phyloP scores from a whole-genome alignment of 371 early-diverging fungal species.

The Mortierella sp. region DNA sequence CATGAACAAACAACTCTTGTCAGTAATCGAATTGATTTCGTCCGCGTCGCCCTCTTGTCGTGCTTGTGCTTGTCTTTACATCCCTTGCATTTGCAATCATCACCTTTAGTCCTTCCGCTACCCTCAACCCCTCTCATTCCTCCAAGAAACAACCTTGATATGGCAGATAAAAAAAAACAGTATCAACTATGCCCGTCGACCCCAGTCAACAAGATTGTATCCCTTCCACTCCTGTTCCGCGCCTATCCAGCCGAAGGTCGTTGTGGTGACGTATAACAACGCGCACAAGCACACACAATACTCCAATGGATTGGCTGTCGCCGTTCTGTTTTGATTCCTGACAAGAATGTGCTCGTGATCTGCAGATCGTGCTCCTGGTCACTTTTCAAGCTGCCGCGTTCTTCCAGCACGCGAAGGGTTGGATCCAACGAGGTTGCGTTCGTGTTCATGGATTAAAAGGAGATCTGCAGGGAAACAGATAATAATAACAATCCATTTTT shows the following conservation, averaged over 20 bases:
- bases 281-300: neutral
- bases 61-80: neutral
- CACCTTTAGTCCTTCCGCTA: neutral
- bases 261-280: neutral
- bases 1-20: neutral
- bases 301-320: neutral
- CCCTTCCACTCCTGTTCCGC: neutral
- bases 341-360: neutral
- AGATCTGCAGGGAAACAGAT: neutral
- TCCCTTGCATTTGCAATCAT: neutral
- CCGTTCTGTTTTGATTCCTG: neutral
- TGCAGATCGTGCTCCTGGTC: neutral
- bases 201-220: neutral
- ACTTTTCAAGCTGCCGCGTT: neutral
- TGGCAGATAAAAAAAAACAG: neutral
- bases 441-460: neutral
- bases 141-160: neutral
- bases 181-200: neutral
- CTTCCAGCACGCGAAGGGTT: neutral
- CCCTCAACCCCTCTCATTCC: neutral
- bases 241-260: neutral
- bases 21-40: neutral
- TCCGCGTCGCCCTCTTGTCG: neutral
- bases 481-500: neutral
- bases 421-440: neutral